phyloP scores from a whole-genome alignment of 2,329 filamentous ascomycete genomes.

The Pseudogymnoascus sp. region DNA sequence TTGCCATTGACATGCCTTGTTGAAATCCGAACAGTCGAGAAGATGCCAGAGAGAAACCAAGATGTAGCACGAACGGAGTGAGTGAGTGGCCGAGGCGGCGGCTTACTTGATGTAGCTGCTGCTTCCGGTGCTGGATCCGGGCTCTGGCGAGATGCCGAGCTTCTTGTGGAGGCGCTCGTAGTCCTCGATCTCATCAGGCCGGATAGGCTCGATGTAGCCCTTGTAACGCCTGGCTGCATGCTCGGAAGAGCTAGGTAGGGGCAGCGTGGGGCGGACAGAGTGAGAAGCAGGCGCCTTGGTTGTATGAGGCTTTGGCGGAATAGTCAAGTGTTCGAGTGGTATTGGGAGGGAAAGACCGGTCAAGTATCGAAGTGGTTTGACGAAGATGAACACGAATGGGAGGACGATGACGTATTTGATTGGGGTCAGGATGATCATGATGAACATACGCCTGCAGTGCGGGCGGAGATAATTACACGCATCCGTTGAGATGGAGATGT shows the following conservation, averaged over 20 bases:
- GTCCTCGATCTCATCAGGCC: neutral
- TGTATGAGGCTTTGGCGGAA: too few species aligned
- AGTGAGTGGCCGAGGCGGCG: neutral
- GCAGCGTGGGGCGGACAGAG: too few species aligned
- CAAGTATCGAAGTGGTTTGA: too few species aligned
- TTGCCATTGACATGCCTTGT: neutral
- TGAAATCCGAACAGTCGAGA: neutral
- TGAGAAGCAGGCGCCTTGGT: too few species aligned
- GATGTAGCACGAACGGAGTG: neutral
- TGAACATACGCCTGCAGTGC: neutral
- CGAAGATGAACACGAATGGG: too few species aligned
- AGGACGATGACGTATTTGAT: neutral
- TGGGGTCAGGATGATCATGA: neutral
- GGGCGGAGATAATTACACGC: neutral
- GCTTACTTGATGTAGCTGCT: neutral
- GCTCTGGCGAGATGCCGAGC: neutral
- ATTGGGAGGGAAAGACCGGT: too few species aligned
- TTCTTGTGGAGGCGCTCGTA: neutral
- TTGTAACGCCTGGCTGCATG: neutral
- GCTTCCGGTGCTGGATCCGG: neutral
- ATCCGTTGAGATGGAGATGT: conserved; percentile 51
- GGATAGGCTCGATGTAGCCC: neutral
- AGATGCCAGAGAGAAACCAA: neutral
- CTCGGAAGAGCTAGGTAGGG: neutral
- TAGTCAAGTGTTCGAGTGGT: too few species aligned